Evolutionary conservation across 2,329 filamentous ascomycete species (phyloP).

Genomic region (Niveomyces coronatus): DNA sequence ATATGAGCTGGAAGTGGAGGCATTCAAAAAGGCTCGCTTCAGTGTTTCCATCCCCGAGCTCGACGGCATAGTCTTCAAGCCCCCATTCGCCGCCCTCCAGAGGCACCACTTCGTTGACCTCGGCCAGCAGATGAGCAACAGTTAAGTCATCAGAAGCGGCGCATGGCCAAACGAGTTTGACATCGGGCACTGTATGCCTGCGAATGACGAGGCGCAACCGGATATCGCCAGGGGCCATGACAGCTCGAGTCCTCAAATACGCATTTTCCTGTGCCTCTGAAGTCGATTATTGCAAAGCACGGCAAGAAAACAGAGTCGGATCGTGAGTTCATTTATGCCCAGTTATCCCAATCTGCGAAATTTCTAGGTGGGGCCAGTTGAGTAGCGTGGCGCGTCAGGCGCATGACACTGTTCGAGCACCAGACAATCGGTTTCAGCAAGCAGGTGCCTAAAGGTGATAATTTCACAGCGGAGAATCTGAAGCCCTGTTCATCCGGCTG

Average conservation of each 20-base stretch:
- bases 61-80: conserved; percentile 80
- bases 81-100: conserved; percentile 77
- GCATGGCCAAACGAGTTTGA: conserved; percentile 62
- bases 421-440: not conserved
- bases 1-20: conserved; percentile 70
- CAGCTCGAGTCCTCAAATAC: not conserved
- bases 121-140: conserved; percentile 63
- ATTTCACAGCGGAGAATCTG: no score
- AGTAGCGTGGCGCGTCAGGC: conserved; percentile 2
- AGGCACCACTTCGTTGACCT: conserved; percentile 70
- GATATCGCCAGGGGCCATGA: conserved; percentile 34
- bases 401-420: not conserved
- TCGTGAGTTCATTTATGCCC: no score
- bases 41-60: conserved; percentile 43
- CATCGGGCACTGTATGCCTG: conserved; percentile 62
- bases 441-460: conserved; percentile 3
- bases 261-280: no score
- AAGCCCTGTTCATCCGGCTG: no score
- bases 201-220: conserved; percentile 65
- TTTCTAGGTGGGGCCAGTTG: conserved; percentile 7
- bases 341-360: conserved; percentile 6
- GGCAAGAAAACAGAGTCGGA: not conserved
- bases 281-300: no score
- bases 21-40: conserved; percentile 72
- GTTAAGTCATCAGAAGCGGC: conserved; percentile 50